phyloP scores from a whole-genome alignment of 2,329 filamentous ascomycete species.

The Colletotrichum sp. region DNA sequence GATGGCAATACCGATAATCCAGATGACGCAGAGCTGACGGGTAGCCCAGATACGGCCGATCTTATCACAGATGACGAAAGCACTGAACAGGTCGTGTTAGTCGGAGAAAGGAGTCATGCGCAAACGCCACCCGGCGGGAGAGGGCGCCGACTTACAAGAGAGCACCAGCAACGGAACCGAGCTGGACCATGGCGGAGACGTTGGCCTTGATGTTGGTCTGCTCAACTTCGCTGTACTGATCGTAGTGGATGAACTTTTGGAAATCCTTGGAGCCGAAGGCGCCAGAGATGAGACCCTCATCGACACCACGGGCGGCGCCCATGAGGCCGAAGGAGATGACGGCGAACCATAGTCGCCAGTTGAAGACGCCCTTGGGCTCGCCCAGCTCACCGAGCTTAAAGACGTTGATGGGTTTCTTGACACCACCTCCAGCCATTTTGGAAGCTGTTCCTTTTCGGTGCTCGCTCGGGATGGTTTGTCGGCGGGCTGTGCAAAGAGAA shows the following conservation, averaged over 20 bases:
- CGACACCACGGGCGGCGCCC: slow-evolving; percentile 78
- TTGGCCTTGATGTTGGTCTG: slow-evolving; percentile 76
- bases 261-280: slow-evolving; percentile 73
- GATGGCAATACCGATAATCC: slow-evolving; percentile 63
- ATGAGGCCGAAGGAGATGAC: slow-evolving; percentile 77
- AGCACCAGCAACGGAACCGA: slow-evolving; percentile 76
- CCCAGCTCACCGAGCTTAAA: slow-evolving; percentile 68
- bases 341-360: slow-evolving; percentile 81
- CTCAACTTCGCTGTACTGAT: slow-evolving; percentile 54
- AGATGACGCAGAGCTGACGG: slow-evolving; percentile 59
- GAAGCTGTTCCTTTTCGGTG: not conserved
- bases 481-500: not conserved
- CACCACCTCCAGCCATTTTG: slow-evolving; percentile 38
- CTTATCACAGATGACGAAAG: slow-evolving; percentile 63
- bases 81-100: slow-evolving; percentile 39
- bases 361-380: slow-evolving; percentile 74
- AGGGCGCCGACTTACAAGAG: slow-evolving; percentile 47
- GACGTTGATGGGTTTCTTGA: slow-evolving; percentile 64
- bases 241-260: slow-evolving; percentile 61
- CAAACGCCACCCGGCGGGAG: not conserved
- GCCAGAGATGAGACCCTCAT: slow-evolving; percentile 79
- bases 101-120: not conserved
- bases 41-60: slow-evolving; percentile 69
- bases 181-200: slow-evolving; percentile 82
- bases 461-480: not conserved